phyloP scores from a whole-genome alignment of 2,329 filamentous ascomycete genomes.

The Penicillium sp. region DNA sequence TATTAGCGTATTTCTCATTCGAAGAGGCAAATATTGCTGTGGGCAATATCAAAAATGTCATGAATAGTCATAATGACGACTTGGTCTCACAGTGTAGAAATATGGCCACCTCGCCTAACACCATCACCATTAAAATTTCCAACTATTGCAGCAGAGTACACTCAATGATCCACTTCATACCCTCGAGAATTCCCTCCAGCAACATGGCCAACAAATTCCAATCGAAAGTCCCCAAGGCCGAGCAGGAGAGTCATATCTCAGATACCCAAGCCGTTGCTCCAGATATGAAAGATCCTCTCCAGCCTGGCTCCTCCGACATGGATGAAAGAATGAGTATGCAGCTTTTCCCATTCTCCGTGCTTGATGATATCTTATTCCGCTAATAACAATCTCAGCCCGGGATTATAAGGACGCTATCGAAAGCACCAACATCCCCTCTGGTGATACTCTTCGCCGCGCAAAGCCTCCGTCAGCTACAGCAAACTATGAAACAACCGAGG shows the following conservation, averaged over 20 bases:
- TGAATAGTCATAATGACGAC: slow-evolving; percentile 9
- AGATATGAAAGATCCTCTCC: not conserved
- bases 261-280: not conserved
- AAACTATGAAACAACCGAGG: slow-evolving; percentile 19
- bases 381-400: slow-evolving; percentile 3
- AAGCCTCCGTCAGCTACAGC: slow-evolving; percentile 13
- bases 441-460: slow-evolving; percentile 17
- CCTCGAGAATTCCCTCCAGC: not conserved
- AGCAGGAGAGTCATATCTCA: not conserved
- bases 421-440: slow-evolving; percentile 15
- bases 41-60: slow-evolving; percentile 1
- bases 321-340: slow-evolving; percentile 8
- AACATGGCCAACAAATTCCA: not conserved
- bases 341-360: not conserved
- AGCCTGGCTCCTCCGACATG: not conserved
- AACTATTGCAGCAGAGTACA: not conserved
- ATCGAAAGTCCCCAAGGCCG: not conserved
- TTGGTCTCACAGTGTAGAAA: not conserved
- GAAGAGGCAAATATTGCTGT: not conserved
- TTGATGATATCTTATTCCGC: not conserved
- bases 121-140: not conserved
- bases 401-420: slow-evolving; percentile 22
- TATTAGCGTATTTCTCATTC: no score
- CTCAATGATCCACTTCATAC: not conserved
- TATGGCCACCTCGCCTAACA: not conserved